These are phyloP conservation scores for Pythium rishiriense DNA, from an alignment of 352 stramenopile genomes.

Conservation along the genomic window DNA sequence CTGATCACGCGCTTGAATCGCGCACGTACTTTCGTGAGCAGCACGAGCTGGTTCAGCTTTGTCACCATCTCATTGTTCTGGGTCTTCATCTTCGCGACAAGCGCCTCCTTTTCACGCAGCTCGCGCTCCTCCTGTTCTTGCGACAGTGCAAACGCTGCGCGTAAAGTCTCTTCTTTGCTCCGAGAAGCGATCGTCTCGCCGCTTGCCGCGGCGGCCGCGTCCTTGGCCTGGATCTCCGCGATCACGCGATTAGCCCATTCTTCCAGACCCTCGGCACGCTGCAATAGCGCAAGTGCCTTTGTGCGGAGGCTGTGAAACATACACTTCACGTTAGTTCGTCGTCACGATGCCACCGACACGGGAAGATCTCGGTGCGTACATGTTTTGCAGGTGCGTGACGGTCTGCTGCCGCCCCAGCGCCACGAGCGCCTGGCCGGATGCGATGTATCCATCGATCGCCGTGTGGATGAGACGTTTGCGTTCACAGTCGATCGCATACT, in stretches of 20 bases:
- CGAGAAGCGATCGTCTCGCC: not conserved
- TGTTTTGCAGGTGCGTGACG: slow-evolving; percentile 65
- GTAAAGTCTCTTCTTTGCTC: slow-evolving; percentile 35
- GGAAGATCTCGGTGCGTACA: slow-evolving; percentile 37
- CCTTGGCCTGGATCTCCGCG: slow-evolving; percentile 22
- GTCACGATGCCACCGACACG: not conserved
- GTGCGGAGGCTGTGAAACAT: slow-evolving; percentile 47
- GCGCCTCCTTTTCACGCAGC: slow-evolving; percentile 55
- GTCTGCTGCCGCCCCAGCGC: slow-evolving; percentile 61
- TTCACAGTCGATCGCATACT: slow-evolving; percentile 73
- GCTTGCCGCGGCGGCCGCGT: not conserved
- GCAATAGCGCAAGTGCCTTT: slow-evolving; percentile 74
- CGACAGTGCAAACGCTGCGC: slow-evolving; percentile 46
- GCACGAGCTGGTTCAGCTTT: slow-evolving; percentile 60
- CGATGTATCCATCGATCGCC: slow-evolving; percentile 74
- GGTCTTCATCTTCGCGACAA: slow-evolving; percentile 61
- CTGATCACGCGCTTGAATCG: slow-evolving; percentile 53
- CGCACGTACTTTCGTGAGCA: slow-evolving; percentile 55
- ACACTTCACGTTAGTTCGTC: not conserved
- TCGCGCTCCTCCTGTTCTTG: slow-evolving; percentile 38
- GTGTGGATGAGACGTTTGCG: slow-evolving; percentile 58
- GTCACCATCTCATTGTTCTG: slow-evolving; percentile 64
- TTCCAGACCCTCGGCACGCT: slow-evolving; percentile 69
- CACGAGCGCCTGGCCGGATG: slow-evolving; percentile 66
- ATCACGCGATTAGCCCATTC: slow-evolving; percentile 59